Conservation (phyloP, 169 alveolate genomes). For the Plasmodium berghei region DNA sequence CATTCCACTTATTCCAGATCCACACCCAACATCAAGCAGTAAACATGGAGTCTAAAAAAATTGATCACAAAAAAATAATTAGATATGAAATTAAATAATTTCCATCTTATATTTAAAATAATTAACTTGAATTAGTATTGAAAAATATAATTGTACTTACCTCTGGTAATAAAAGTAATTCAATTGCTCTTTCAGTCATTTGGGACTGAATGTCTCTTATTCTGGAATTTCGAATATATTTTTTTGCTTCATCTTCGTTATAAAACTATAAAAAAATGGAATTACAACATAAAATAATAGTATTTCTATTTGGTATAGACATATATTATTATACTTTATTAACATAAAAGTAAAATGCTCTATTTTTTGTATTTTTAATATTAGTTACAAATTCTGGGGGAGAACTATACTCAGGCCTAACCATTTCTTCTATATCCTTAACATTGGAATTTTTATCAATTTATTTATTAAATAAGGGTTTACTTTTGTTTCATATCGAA, state of each 20-base stretch:
- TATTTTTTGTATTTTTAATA: neutral
- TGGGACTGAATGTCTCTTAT: constrained; percentile 94
- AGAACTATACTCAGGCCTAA: constrained; percentile 72
- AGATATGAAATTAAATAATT: neutral
- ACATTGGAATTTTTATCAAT: neutral
- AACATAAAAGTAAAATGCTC: no score
- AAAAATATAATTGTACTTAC: constrained; percentile 38
- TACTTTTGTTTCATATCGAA: constrained; percentile 7
- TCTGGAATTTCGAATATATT: constrained; percentile 91
- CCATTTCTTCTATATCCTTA: constrained; percentile 41
- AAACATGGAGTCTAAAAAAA: constrained; percentile 87
- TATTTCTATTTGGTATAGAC: neutral
- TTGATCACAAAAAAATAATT: constrained; percentile 69
- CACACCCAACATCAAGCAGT: constrained; percentile 98
- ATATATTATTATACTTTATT: neutral
- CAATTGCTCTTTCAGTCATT: constrained; percentile 94
- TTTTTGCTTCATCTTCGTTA: constrained; percentile 92
- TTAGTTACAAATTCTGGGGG: constrained; percentile 69
- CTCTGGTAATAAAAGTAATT: constrained; percentile 89
- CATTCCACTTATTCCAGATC: constrained; percentile 96
- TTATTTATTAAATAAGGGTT: neutral
- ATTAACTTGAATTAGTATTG: neutral
- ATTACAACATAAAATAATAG: neutral
- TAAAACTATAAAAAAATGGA: constrained; percentile 84
- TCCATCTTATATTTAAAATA: neutral